Base-by-base conservation (phyloP, 2,329 filamentous ascomycete species). In the Pseudogymnoascus verrucosus region DNA sequence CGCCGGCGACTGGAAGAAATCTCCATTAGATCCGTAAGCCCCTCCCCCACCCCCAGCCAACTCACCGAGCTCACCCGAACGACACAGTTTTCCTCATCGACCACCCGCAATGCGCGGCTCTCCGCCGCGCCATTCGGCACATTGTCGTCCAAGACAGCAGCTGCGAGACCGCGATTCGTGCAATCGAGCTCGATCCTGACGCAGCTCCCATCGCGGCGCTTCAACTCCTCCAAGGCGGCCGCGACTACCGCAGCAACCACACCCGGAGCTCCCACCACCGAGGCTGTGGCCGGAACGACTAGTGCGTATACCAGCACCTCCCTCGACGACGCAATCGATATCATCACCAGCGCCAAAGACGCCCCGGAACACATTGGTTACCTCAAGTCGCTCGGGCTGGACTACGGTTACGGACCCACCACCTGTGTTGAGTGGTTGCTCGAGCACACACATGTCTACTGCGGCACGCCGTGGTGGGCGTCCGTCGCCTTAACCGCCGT, bases 371-470 rank as follows among this genome's bases (percentile, higher is more conserved):
- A 85, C 61, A 84, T 96, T 64, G 95, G 95, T 66, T 97, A 93
- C 72, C 79, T 99, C 64, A 85, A 90, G 69, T 82, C 85, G 5
- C 80, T 98, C 10, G 95, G 95, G 3, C 79, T 99, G 21, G 90
- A 98, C 70, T 98, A 89, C 71, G 92, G 93, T 72, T 93, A 80
- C 79, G 93, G 93, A 14, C 85, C 90, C 4, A 90, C 92, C 0
- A 78, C 87, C 3, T 68, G 85, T 14, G 86, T 95, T 75, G 82
- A 97, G 77, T 93, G 83, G 81, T 21, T 84, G 2, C 77, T 98
- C 10, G 95, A 99, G 79, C 86, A 93, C 73, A 73, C 96, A 42
- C 91, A 99, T 76, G 80, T 97, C 66, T 88, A 82, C 69, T 64
- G 75, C 1, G 91, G 89, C 37, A 76, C 91, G 63, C 90, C 91